Evolutionary conservation across 1,284 basidiomycete species (phyloP), one percentile per base, ranked within the genome.

Genomic region (Prillingera fragicola): DNA sequence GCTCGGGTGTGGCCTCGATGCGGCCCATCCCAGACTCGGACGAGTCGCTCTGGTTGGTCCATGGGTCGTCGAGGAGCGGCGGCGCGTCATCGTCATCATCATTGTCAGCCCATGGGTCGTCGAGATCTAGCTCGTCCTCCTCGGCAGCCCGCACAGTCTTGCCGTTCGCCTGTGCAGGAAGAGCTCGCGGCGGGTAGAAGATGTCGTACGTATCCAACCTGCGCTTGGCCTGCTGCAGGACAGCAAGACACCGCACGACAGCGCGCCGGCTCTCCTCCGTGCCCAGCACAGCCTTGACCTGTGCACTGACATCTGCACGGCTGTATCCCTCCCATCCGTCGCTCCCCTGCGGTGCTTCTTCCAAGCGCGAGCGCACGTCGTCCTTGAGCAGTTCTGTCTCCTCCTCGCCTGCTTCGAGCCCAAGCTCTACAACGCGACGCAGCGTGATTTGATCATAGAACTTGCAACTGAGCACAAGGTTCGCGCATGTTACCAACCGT

Each of bases 141-240:
- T 49, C 53, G 19, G 38, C 54, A n/a, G 53, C 46, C 12, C 38
- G 48, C 2, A 59, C 68, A 27, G 57, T 63, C 27, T 67, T 63
- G 8, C 69, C 73, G 31, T 82, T 80, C 17, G 72, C 79, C n/a
- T n/a, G n/a, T n/a, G n/a, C n/a, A n/a, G n/a, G n/a, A n/a, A n/a
- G n/a, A n/a, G n/a, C n/a, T 79, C 22, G 4, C 9, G 38, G 41
- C 6, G 46, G 37, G 27, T 38, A 38, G 41, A 46, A 52, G 8
- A 29, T 29, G 18, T 50, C 47, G 37, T 48, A 59, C 9, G 50
- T 50, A 22, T 46, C 49, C 13, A 59, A 33, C 18, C 50, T 41
- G 25, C 43, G 36, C 12, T 41, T 34, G 5, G 48, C 34, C 10
- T 47, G 40, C 10, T 50, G 34, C 21, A 57, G 42, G 8, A 54